Conservation (phyloP, 176 grass and related monocot species). For the Musa troglodytarum region DNA sequence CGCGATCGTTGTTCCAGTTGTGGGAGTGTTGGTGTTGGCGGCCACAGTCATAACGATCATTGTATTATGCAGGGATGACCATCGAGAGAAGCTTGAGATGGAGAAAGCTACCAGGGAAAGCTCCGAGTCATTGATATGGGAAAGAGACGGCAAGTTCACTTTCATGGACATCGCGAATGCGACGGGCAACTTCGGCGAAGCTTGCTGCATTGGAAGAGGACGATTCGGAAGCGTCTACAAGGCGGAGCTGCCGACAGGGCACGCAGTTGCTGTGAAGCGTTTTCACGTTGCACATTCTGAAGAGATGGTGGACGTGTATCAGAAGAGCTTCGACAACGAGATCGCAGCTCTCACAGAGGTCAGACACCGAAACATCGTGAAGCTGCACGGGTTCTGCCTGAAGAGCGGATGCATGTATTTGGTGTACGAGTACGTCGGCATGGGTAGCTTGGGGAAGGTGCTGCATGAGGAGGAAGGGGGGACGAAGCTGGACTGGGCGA, state of each 20-base stretch:
- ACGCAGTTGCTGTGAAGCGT: constrained; percentile 53
- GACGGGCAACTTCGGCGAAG: constrained; percentile 60
- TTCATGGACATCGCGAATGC: constrained; percentile 58
- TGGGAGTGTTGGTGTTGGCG: constrained; percentile 18
- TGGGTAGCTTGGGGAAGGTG: constrained; percentile 49
- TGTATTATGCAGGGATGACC: constrained; percentile 13
- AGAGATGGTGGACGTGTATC: constrained; percentile 27
- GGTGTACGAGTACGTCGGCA: constrained; percentile 54
- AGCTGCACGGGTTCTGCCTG: constrained; percentile 63
- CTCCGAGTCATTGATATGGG: constrained; percentile 48
- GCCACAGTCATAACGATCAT: constrained; percentile 1
- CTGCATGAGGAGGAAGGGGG: constrained; percentile 38
- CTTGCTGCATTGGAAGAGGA: constrained; percentile 62
- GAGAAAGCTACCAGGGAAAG: constrained; percentile 29
- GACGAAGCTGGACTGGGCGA: constrained; percentile 35
- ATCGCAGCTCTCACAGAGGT: constrained; percentile 42
- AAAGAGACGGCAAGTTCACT: constrained; percentile 45
- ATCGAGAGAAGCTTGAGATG: constrained; percentile 19
- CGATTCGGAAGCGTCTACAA: constrained; percentile 68
- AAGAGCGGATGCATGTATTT: constrained; percentile 48
- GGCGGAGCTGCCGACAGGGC: constrained; percentile 27
- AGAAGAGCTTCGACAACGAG: constrained; percentile 70
- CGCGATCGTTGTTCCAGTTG: constrained; percentile 25
- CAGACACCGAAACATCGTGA: constrained; percentile 66
- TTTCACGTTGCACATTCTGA: constrained; percentile 28